Evolutionary conservation across 805 yeast species (phyloP), one percentile per base, ranked within the genome.

Genomic region (Teunomyces aglyptinius): DNA sequence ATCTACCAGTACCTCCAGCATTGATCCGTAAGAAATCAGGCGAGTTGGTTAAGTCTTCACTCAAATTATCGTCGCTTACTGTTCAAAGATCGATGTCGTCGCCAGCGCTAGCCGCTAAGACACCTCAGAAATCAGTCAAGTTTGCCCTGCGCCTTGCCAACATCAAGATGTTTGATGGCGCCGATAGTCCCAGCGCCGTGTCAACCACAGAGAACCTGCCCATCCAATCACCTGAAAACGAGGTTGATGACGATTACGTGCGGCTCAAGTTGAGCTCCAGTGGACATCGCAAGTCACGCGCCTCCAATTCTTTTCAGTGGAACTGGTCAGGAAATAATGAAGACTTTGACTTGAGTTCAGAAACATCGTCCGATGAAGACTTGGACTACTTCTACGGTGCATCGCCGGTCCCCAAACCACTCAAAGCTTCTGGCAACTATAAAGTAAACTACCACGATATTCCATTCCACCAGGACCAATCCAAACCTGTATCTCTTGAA

Each of bases 141-240:
- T 85, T 85, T 61, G 86, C 89, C 1, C 61, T 77, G 5, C 69
- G 78, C 42, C 67, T 84, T 48, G 83, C 81, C 44, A 81, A 81
- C 34, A 76, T 85, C 46, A 84, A 84, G 61, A 78, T 79, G 56
- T 85, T 85, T 58, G 80, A 81, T 54, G 82, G 82, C 36, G 61
- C 65, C 22, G 83, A 79, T 42, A 78, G 77, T 51, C 89, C 90
- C 26, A 71, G 75, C 8, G 76, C 85, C 1, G 85, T 84, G n/a
- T 81, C 86, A 0, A 56, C 63, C 12, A 50, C 72, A 43, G 81
- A 79, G 36, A 75, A 73, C 52, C 75, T 86, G 1, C 84, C 84
- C 0, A 57, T 66, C 24, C 63, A 63, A 22, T 64, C 71, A 2
- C 75, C 75, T 3, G 40, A 35, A 22, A 47, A 45, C 10, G 46